Percentiles rank a stretch among this genome's conserved stretches.
phyloP scores from a whole-genome alignment of 1,284 basidiomycete species.

The Sphagnurus paluster region DNA sequence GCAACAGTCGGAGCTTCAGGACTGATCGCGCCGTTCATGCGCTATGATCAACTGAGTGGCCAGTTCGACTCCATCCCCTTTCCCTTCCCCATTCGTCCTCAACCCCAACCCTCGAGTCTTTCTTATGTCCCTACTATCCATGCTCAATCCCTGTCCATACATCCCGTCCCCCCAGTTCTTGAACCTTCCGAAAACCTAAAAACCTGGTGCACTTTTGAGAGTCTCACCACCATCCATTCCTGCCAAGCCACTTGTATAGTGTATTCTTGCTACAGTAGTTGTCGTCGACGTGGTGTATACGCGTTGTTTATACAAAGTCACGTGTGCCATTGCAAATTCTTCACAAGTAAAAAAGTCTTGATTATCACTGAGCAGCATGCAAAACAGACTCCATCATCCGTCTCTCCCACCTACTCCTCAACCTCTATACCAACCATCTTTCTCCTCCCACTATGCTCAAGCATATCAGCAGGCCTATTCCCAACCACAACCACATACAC shows the following conservation, averaged over 20 bases:
- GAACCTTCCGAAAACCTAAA: conserved; percentile 16
- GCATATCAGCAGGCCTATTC: conserved; percentile 4
- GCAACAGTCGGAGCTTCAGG: conserved; percentile 59
- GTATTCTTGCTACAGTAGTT: conserved; percentile 18
- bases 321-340: conserved; percentile 16
- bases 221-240: conserved; percentile 12
- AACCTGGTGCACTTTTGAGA: conserved; percentile 9
- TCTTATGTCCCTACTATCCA: conserved; percentile 13
- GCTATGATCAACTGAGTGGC: not conserved
- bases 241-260: conserved; percentile 10
- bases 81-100: not conserved
- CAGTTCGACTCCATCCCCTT: not conserved
- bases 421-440: conserved; percentile 7
- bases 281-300: conserved; percentile 19
- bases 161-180: conserved; percentile 17
- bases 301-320: conserved; percentile 22
- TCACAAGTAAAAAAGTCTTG: not conserved
- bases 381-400: conserved; percentile 3
- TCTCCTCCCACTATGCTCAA: conserved; percentile 21
- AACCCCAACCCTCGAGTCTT: conserved; percentile 1
- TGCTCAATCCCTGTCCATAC: conserved; percentile 11
- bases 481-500: too few species aligned
- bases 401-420: conserved; percentile 7
- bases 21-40: conserved; percentile 31
- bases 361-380: too few species aligned